These are phyloP conservation scores for Arbutus unedo DNA, from an alignment of 148 eudicot genomes.

Conservation along the genomic window DNA sequence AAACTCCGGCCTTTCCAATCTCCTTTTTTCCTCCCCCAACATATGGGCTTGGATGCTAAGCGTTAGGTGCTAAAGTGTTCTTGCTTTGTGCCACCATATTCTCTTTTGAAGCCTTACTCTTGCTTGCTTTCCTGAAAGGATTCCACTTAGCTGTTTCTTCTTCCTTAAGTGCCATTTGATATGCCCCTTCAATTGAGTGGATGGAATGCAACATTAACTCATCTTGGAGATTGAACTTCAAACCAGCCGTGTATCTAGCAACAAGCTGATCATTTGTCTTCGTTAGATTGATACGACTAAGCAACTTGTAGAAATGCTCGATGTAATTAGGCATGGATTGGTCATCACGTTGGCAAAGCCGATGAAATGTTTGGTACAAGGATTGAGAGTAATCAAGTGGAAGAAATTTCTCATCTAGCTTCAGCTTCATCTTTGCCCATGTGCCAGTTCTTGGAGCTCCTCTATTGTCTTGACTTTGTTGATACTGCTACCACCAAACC, in stretches of 20 bases:
- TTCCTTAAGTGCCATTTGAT: too few relatives aligned
- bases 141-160: too few relatives aligned
- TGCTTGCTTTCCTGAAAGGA: too few relatives aligned
- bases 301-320: neutral
- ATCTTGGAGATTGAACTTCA: too few relatives aligned
- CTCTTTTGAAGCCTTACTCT: neutral
- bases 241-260: too few relatives aligned
- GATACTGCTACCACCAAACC: neutral
- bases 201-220: too few relatives aligned
- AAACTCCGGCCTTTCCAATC: too few relatives aligned
- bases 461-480: neutral
- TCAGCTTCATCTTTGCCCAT: neutral
- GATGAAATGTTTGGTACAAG: too few relatives aligned
- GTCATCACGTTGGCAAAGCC: neutral
- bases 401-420: neutral
- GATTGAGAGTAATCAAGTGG: neutral
- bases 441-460: neutral
- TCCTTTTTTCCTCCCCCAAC: neutral
- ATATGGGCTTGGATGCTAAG: neutral
- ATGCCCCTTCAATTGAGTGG: too few relatives aligned
- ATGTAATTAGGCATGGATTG: neutral
- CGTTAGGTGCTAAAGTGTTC: neutral
- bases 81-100: neutral
- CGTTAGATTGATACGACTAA: neutral
- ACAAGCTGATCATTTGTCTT: too few relatives aligned